Conservation (phyloP, 2,329 filamentous ascomycete species). For the Zymoseptoria brevis region DNA sequence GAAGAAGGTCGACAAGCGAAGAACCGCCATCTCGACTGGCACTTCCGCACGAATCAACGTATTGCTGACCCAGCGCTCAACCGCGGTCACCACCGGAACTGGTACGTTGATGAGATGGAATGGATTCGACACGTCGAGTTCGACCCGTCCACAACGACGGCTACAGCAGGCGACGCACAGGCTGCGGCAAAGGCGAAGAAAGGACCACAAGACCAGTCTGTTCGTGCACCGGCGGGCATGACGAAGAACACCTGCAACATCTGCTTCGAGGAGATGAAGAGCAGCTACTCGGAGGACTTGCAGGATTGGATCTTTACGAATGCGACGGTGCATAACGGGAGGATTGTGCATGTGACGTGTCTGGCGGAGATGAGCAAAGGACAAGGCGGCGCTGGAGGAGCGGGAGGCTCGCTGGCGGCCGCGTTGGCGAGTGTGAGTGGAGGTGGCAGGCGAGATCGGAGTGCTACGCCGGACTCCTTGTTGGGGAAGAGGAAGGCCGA, state of each 20-base stretch:
- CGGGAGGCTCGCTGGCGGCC: constrained; percentile 18
- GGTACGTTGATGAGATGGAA: constrained; percentile 88
- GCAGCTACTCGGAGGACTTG: constrained; percentile 81
- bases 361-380: constrained; percentile 70
- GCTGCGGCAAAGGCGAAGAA: constrained; percentile 40
- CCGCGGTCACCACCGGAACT: constrained; percentile 81
- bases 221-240: constrained; percentile 70
- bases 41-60: constrained; percentile 86
- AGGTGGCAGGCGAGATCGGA: constrained; percentile 23
- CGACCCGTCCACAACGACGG: constrained; percentile 51
- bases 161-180: constrained; percentile 34
- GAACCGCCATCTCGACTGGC: constrained; percentile 92
- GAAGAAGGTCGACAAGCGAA: constrained; percentile 77
- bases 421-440: constrained; percentile 16
- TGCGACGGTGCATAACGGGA: constrained; percentile 65
- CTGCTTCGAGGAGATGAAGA: constrained; percentile 91
- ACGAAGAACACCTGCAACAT: constrained; percentile 80
- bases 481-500: constrained; percentile 31
- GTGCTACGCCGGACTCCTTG: constrained; percentile 28
- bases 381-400: constrained; percentile 5
- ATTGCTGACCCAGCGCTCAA: constrained; percentile 72
- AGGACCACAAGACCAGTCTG: constrained; percentile 59
- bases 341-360: constrained; percentile 85
- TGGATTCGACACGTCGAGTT: constrained; percentile 83
- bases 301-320: constrained; percentile 98